phyloP scores from a whole-genome alignment of 306 rosid genomes.

The Citrullus colocynthis region DNA sequence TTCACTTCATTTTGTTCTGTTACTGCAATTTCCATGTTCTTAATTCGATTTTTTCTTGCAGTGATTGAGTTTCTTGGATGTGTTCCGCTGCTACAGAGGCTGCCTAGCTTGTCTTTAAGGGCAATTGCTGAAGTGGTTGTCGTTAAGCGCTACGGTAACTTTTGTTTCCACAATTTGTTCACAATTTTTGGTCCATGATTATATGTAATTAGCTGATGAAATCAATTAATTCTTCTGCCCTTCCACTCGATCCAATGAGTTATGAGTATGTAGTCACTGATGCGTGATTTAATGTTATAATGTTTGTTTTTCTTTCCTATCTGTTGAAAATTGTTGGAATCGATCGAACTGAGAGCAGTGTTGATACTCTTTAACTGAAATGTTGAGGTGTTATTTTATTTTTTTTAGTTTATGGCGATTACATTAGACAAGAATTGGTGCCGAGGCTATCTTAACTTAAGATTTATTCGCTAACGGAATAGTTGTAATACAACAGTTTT shows the following conservation, averaged over 20 bases:
- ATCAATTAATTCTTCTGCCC: background rate
- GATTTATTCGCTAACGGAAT: background rate
- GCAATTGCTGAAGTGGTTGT: constrained; percentile 45
- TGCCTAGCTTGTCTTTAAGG: constrained; percentile 59
- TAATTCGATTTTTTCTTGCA: constrained; percentile 18
- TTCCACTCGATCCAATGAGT: background rate
- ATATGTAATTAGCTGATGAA: background rate
- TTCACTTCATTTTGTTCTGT: background rate
- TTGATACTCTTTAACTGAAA: background rate
- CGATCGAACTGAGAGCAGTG: background rate
- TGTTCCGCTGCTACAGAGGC: constrained; percentile 75
- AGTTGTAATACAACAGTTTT: background rate
- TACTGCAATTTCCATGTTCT: background rate
- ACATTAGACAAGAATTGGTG: background rate
- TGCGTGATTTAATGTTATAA: background rate
- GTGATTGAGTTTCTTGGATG: constrained; percentile 69
- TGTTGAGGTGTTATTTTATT: background rate
- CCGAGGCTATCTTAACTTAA: background rate
- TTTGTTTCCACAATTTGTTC: background rate
- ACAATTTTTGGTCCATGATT: background rate
- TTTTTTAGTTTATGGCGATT: background rate
- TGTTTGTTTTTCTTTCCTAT: background rate
- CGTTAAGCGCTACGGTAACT: constrained; percentile 46
- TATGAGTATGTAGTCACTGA: background rate
- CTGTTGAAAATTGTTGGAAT: background rate